Conservation (phyloP, 768 basidiomycete genomes). For the Trametes maxima region DNA sequence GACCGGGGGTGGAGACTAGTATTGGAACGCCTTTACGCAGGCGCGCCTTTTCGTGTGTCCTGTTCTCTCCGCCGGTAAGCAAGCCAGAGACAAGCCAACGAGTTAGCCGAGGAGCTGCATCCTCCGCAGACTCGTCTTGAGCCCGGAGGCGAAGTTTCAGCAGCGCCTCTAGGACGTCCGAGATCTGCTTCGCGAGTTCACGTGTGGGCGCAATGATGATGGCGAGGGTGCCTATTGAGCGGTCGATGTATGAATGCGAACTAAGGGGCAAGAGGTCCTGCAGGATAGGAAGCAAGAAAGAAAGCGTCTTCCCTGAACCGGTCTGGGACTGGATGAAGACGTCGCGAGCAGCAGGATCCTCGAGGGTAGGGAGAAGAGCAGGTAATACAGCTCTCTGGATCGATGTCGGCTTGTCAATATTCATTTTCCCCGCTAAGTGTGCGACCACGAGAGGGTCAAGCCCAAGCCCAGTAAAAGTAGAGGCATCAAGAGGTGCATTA, state of each 20-base stretch:
- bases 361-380: conserved; percentile 50
- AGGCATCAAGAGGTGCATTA: conserved; percentile 83
- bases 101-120: conserved; percentile 54
- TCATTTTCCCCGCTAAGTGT: conserved; percentile 81
- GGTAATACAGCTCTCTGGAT: conserved; percentile 79
- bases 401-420: conserved; percentile 82
- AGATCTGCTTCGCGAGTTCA: conserved; percentile 96
- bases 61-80: conserved; percentile 91
- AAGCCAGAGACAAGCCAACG: conserved; percentile 95
- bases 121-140: conserved; percentile 54
- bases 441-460: conserved; percentile 78
- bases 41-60: conserved; percentile 93
- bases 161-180: conserved; percentile 86
- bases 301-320: conserved; percentile 93
- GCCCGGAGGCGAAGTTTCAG: conserved; percentile 74
- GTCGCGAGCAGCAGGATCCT: conserved; percentile 55
- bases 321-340: conserved; percentile 96
- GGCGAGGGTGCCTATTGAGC: conserved; percentile 92
- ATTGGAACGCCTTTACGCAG: conserved; percentile 94
- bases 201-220: conserved; percentile 94
- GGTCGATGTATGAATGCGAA: conserved; percentile 89
- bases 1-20: conserved; percentile 93
- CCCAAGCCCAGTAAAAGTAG: conserved; percentile 81
- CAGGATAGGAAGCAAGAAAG: conserved; percentile 92
- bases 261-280: conserved; percentile 92